Conservation (phyloP, 2,329 filamentous ascomycete genomes). For the Podosphaera aphanis region DNA sequence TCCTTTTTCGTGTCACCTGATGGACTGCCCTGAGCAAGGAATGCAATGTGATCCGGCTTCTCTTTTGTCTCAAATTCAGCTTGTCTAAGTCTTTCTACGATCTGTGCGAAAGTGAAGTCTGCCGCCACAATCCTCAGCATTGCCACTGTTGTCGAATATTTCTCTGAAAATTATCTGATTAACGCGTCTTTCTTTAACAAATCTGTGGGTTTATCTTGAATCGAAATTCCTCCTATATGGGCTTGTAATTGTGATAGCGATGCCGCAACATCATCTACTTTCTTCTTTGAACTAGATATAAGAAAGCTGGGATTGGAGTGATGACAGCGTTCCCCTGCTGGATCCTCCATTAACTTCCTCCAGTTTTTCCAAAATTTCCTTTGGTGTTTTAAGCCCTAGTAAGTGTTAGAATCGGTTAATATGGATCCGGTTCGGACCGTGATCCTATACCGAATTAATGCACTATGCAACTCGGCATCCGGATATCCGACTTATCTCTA, state of each 20-base stretch:
- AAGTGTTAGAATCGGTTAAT: too few relatives aligned
- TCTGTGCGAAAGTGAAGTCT: not conserved
- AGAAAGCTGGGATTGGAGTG: not conserved
- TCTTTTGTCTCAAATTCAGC: not conserved
- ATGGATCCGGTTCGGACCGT: too few relatives aligned
- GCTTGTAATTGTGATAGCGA: not conserved
- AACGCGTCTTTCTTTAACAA: not conserved
- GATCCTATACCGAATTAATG: too few relatives aligned
- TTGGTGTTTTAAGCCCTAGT: too few relatives aligned
- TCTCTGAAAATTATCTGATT: not conserved
- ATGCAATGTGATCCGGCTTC: not conserved
- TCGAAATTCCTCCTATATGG: not conserved
- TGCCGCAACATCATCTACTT: not conserved
- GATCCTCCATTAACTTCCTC: not conserved
- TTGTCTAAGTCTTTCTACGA: not conserved
- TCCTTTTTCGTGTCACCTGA: not conserved
- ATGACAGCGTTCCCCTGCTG: not conserved
- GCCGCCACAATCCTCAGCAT: not conserved
- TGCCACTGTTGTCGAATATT: not conserved
- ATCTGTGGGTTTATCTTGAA: not conserved
- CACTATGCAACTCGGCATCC: too few relatives aligned
- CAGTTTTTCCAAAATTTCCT: too few relatives aligned
- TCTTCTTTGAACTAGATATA: not conserved
- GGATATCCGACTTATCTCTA: too few relatives aligned
- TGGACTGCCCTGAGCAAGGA: not conserved